Evolutionary conservation across 2,329 filamentous ascomycete species (phyloP).

Genomic region (Exophiala aquamarina): DNA sequence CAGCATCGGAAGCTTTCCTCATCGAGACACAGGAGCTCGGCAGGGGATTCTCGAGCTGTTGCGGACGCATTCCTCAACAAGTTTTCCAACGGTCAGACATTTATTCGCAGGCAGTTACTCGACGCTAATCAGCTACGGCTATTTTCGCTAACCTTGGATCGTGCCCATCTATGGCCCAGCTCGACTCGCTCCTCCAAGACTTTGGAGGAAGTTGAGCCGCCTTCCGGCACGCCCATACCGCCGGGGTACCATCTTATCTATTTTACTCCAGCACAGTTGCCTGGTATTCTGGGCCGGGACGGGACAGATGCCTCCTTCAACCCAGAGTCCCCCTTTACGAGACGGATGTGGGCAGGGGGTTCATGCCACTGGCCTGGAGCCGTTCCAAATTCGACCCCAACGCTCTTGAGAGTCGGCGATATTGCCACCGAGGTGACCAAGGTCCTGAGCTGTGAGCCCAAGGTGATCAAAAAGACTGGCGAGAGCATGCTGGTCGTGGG

Average conservation of each 20-base stretch:
- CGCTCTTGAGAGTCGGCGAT: slow-evolving; percentile 55
- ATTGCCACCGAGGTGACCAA: slow-evolving; percentile 57
- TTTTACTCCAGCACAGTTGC: slow-evolving; percentile 59
- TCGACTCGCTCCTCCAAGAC: slow-evolving; percentile 39
- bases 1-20: not conserved
- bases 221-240: slow-evolving; percentile 52
- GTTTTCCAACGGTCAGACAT: slow-evolving; percentile 43
- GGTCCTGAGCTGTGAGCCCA: slow-evolving; percentile 55
- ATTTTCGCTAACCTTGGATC: slow-evolving; percentile 58
- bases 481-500: slow-evolving; percentile 66
- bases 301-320: slow-evolving; percentile 64
- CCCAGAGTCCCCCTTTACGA: slow-evolving; percentile 58
- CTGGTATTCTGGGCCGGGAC: slow-evolving; percentile 57
- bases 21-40: not conserved
- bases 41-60: slow-evolving; percentile 18
- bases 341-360: slow-evolving; percentile 69
- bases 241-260: slow-evolving; percentile 64
- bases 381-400: slow-evolving; percentile 28
- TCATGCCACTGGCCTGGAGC: slow-evolving; percentile 52
- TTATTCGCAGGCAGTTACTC: slow-evolving; percentile 51
- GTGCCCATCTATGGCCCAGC: slow-evolving; percentile 43
- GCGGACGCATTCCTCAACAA: slow-evolving; percentile 39
- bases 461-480: slow-evolving; percentile 54
- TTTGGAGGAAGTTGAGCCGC: slow-evolving; percentile 35
- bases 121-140: slow-evolving; percentile 66